phyloP scores from a whole-genome alignment of 257 asterid species.

The Vinca minor region DNA sequence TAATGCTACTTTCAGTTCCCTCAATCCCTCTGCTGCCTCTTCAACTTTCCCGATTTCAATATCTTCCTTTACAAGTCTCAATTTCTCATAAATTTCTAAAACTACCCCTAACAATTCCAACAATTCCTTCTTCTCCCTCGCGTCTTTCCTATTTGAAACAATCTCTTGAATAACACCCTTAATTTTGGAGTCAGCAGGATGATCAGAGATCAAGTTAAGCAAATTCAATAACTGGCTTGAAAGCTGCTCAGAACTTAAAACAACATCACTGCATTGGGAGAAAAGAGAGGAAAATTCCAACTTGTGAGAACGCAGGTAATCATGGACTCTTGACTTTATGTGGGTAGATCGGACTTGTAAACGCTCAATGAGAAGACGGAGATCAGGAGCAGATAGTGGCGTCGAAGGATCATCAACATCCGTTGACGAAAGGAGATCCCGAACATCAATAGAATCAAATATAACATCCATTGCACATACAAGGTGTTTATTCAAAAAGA shows the following conservation, averaged over 20 bases:
- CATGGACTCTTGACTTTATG: constrained; percentile 70
- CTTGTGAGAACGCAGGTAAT: constrained; percentile 69
- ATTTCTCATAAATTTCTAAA: constrained; percentile 43
- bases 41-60: constrained; percentile 46
- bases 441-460: constrained; percentile 54
- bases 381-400: constrained; percentile 87
- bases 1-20: constrained; percentile 56
- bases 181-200: constrained; percentile 52
- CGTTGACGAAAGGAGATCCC: constrained; percentile 68
- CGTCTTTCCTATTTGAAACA: constrained; percentile 52
- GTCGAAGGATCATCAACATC: constrained; percentile 46
- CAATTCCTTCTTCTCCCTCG: constrained; percentile 59
- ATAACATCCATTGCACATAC: constrained; percentile 32
- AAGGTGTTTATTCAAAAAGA: neutral
- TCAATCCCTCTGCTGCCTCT: constrained; percentile 60
- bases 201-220: constrained; percentile 47
- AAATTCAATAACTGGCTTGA: constrained; percentile 32
- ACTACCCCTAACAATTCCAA: constrained; percentile 47
- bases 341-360: constrained; percentile 65
- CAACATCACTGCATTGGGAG: constrained; percentile 61
- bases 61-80: constrained; percentile 44
- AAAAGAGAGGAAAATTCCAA: constrained; percentile 68
- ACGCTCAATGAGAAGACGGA: constrained; percentile 78
- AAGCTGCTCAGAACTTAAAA: constrained; percentile 49
- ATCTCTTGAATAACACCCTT: constrained; percentile 42